Base-by-base conservation (phyloP, 371 early-diverging fungal species). In the Mortierella sp. region DNA sequence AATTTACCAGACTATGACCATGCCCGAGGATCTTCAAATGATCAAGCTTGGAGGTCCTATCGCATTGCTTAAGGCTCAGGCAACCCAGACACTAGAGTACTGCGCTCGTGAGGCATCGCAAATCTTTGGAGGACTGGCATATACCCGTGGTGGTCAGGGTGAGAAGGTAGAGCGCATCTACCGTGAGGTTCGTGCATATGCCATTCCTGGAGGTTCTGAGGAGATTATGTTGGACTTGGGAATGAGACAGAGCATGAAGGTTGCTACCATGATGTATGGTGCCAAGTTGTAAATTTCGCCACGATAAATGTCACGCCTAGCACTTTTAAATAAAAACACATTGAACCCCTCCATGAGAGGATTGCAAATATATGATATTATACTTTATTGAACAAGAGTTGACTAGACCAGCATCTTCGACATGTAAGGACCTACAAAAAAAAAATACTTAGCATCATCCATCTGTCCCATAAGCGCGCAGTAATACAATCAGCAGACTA, bases 141-240 rank as follows among this genome's bases (percentile, higher is more conserved):
- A 95, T 77, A 90, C 94, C 26, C 90, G 96, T 52, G 96, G 94
- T 68, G 84, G 83, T 5, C 95, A 95, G 83, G 97, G 94, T 26
- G 96, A 95, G 86, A 91, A 93, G 79, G 89, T 97, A 6, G 97
- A 97, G 86, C 86, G 96, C 40, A 81, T 96, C 32, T 94, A 96
- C 77, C 90, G 97, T 68, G 96, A 96, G 88, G 96, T 96, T 1
- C 84, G 96, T 47, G 94, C 94, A 8, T 94, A 90, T 77, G 95
- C 95, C 20, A 95, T 96, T 72, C 97, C 96, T 55, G 96, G 96
- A 62, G 96, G 96, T n/a, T 93, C 93, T 24, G 97, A 96, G 80
- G 95, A 94, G 80, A 93, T 94, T 73, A 91, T 91, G 92, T 77
- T 89, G 55, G 95, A 94, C 78, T 83, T 95, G 18, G 95, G 95